A percentile compares a stretch with the other conserved stretches of the same genome.
phyloP scores from a whole-genome alignment of 495 filamentous ascomycete species.

The Aspergillus egyptiacus region DNA sequence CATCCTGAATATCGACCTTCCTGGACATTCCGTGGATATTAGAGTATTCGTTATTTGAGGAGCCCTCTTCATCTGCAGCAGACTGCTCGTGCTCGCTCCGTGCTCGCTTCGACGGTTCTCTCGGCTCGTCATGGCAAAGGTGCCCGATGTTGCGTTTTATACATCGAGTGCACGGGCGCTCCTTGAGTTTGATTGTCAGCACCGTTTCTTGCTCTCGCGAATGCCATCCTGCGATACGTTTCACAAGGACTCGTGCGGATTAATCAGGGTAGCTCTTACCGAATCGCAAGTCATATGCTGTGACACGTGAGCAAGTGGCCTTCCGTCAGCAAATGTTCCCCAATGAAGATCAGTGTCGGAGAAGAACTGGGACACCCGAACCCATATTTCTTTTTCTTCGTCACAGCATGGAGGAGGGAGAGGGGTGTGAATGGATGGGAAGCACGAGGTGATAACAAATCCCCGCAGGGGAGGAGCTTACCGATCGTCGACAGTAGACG shows the following conservation, averaged over 20 bases:
- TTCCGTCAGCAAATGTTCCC: constrained; percentile 31
- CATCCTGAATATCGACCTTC: constrained; percentile 38
- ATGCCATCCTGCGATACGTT: constrained; percentile 18
- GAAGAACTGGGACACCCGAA: background rate
- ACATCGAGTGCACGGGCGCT: constrained; percentile 93
- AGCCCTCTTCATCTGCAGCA: constrained; percentile 52
- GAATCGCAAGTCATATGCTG: constrained; percentile 99
- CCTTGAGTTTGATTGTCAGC: constrained; percentile 47
- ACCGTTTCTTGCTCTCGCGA: constrained; percentile 11
- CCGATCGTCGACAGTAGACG: constrained; percentile 98
- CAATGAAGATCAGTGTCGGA: constrained; percentile 4
- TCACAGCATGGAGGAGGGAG: constrained; percentile 4
- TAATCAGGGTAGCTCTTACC: constrained; percentile 61
- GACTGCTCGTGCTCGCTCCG: constrained; percentile 64
- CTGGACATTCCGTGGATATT: constrained; percentile 35
- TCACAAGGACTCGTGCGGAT: constrained; percentile 22
- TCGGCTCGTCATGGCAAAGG: constrained; percentile 95
- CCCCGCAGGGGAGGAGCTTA: constrained; percentile 46
- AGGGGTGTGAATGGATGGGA: background rate
- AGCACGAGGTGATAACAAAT: constrained; percentile 10
- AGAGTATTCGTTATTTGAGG: constrained; percentile 43
- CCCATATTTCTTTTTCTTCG: constrained; percentile 5
- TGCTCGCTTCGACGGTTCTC: constrained; percentile 69
- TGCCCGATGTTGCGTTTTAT: constrained; percentile 99
- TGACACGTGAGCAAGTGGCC: constrained; percentile 36